These are phyloP conservation scores for Daphne laureola DNA, from an alignment of 441 rosid species.

Conservation along the genomic window DNA sequence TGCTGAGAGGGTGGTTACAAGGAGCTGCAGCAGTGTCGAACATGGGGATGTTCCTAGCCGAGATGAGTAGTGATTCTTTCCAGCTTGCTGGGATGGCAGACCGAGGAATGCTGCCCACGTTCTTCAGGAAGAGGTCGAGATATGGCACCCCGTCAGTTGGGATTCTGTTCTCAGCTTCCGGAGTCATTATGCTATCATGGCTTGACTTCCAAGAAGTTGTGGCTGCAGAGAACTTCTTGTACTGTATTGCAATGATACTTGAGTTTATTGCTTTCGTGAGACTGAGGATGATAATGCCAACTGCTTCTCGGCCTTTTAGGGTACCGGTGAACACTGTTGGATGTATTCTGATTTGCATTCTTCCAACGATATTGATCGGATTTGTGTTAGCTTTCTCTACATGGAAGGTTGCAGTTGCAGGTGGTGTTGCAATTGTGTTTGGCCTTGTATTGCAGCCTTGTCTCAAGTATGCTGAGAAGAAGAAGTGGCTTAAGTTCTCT, in stretches of 20 bases:
- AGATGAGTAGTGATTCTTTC: constrained; percentile 72
- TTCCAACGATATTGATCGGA: constrained; percentile 46
- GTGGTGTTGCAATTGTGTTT: constrained; percentile 33
- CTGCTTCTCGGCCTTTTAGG: constrained; percentile 48
- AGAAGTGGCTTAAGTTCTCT: constrained; percentile 45
- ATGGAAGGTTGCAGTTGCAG: constrained; percentile 40
- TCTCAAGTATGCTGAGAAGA: constrained; percentile 35
- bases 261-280: constrained; percentile 49
- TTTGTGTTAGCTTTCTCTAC: constrained; percentile 44
- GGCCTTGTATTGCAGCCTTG: constrained; percentile 51
- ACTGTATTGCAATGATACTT: constrained; percentile 60
- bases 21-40: constrained; percentile 56
- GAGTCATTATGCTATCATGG: constrained; percentile 56
- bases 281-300: constrained; percentile 38
- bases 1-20: constrained; percentile 65
- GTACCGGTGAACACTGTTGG: constrained; percentile 56
- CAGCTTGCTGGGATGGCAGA: constrained; percentile 75
- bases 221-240: constrained; percentile 58
- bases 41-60: constrained; percentile 61
- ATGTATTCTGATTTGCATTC: constrained; percentile 52
- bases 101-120: constrained; percentile 52
- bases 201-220: constrained; percentile 63
- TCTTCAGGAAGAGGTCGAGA: constrained; percentile 53
- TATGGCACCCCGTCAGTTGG: constrained; percentile 62
- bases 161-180: constrained; percentile 63